phyloP scores from a whole-genome alignment of 2,329 filamentous ascomycete species.

The Leptographium flavum region DNA sequence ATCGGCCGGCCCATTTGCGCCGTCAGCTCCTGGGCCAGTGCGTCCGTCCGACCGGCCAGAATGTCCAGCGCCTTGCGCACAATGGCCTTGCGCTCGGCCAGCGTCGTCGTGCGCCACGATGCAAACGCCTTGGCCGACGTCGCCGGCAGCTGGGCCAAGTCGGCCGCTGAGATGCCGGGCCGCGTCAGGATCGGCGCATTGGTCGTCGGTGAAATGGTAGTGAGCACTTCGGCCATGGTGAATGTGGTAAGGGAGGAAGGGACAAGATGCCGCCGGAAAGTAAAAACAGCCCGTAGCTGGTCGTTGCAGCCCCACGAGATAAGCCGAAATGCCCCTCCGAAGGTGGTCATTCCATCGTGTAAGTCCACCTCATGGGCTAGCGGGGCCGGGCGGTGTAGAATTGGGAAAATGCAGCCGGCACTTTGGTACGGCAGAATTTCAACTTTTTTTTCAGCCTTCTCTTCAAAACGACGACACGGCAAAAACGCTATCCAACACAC shows the following conservation, averaged over 20 bases:
- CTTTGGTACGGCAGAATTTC: not conserved
- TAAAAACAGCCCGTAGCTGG: no score
- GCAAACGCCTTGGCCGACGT: slow-evolving; percentile 62
- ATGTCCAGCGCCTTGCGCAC: slow-evolving; percentile 65
- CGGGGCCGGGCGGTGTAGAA: no score
- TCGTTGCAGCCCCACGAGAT: no score
- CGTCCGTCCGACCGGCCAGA: slow-evolving; percentile 59
- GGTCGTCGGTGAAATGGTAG: slow-evolving; percentile 80
- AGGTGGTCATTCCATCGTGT: no score
- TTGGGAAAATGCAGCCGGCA: not conserved
- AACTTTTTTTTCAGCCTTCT: not conserved
- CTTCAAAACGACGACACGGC: no score
- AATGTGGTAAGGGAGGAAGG: not conserved
- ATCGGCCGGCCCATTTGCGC: slow-evolving; percentile 94
- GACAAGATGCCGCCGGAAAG: not conserved
- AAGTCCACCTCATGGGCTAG: no score
- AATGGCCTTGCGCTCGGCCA: slow-evolving; percentile 65
- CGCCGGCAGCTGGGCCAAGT: slow-evolving; percentile 58
- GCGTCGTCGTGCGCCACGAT: slow-evolving; percentile 58
- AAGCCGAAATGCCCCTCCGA: no score
- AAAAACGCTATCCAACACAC: not conserved
- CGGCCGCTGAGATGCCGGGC: slow-evolving; percentile 54
- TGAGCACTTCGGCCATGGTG: slow-evolving; percentile 49
- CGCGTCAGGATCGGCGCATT: slow-evolving; percentile 73
- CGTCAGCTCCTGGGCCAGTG: slow-evolving; percentile 70